Percentiles rank a stretch among this genome's conserved stretches.
These are phyloP conservation scores for Erythrophleum ivorense DNA, from an alignment of 331 rosid species.

Conservation along the genomic window DNA sequence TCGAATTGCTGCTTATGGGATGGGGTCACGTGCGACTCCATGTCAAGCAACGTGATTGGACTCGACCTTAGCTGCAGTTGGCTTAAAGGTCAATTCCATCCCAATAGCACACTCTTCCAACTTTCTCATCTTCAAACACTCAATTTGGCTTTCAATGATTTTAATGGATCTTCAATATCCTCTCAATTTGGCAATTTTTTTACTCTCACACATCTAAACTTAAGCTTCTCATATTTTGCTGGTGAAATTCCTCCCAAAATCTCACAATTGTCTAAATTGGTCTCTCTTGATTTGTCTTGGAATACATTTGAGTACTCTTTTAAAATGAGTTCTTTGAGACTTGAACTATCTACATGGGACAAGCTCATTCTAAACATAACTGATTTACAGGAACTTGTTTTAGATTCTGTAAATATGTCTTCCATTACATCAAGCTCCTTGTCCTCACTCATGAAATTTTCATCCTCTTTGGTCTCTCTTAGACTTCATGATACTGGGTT, in stretches of 20 bases:
- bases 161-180: background rate
- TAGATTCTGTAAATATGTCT: background rate
- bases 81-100: background rate
- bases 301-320: too few relatives aligned
- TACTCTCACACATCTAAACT: background rate
- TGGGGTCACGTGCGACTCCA: background rate
- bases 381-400: background rate
- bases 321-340: too few relatives aligned
- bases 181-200: slow-evolving; percentile 10
- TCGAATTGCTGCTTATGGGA: background rate
- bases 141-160: background rate
- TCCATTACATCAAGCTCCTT: background rate
- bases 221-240: background rate
- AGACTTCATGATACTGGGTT: background rate
- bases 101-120: background rate
- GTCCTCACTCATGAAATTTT: slow-evolving; percentile 8
- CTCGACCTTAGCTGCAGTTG: background rate
- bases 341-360: background rate
- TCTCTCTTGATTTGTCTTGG: background rate
- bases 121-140: background rate
- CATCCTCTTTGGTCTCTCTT: slow-evolving; percentile 37
- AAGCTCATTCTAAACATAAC: slow-evolving; percentile 18
- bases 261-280: slow-evolving; percentile 26
- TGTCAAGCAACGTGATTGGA: background rate
- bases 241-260: slow-evolving; percentile 18